Conservation (phyloP, 1,284 basidiomycete genomes). For the Afroboletus lepidellus region DNA sequence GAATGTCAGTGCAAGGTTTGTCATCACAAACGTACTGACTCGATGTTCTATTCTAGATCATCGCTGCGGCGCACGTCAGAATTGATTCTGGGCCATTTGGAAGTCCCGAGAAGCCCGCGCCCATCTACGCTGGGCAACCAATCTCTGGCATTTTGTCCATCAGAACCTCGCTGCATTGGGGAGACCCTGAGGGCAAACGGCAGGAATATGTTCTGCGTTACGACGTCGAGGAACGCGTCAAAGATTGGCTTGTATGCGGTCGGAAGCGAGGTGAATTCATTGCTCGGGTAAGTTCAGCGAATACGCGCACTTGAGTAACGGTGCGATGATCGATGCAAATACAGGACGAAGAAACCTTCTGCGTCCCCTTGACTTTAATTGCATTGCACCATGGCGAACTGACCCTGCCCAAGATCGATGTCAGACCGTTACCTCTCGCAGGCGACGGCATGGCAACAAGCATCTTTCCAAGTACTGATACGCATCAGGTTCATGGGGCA, state of each 20-base stretch:
- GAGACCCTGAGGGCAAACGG: constrained; percentile 43
- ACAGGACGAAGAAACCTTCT: constrained; percentile 59
- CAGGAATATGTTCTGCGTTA: constrained; percentile 61
- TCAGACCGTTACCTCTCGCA: constrained; percentile 56
- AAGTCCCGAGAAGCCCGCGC: constrained; percentile 31
- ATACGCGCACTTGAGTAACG: background rate
- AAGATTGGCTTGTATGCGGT: constrained; percentile 83
- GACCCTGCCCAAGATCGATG: constrained; percentile 63
- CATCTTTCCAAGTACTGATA: constrained; percentile 62
- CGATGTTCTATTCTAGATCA: constrained; percentile 47
- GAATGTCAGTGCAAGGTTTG: constrained; percentile 50
- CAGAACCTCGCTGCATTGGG: constrained; percentile 74
- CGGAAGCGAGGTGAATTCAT: constrained; percentile 74
- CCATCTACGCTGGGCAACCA: constrained; percentile 78
- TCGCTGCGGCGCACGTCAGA: constrained; percentile 63
- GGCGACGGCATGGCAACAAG: constrained; percentile 53
- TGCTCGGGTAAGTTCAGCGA: constrained; percentile 49
- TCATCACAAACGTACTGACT: constrained; percentile 2
- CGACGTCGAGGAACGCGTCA: constrained; percentile 71
- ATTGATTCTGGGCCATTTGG: constrained; percentile 41
- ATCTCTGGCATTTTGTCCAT: constrained; percentile 64
- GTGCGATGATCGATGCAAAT: constrained; percentile 7
- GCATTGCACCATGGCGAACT: constrained; percentile 78
- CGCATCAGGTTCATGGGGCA: constrained; percentile 75
- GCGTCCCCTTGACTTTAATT: constrained; percentile 66